Base-by-base conservation (phyloP, 257 asterid genomes). In the Solanum paucissectum region DNA sequence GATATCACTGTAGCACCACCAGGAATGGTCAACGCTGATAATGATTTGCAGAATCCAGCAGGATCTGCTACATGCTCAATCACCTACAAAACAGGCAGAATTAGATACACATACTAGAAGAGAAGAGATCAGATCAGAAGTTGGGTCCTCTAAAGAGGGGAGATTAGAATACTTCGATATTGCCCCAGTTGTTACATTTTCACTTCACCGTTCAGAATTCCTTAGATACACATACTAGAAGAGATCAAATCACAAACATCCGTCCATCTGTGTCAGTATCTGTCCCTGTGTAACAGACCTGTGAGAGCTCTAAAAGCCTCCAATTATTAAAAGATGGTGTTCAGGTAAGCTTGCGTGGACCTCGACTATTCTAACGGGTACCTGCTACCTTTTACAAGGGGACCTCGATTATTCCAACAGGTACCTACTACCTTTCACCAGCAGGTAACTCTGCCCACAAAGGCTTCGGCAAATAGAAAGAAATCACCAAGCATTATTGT, bases 1-100 rank as follows among this genome's bases (percentile, higher is more conserved):
- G 99, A 97, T 89, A 96, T 93, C 81, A 97, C 79, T 52, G 95
- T 94, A 88, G 98, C 99, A 81, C 99, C 99, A 60, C 91, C 91
- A 83, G 88, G 74, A 64, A 74, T 87, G 81, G 95, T 93, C 94
- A 97, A 89, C 58, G 94, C 96, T 27, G 99, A 96, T 91, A 97
- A 87, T 52, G 99, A 97, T 90, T 94, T 92, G 94, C 99, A 94
- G 92, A 97, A 97, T 46, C 94, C 98, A 71, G 95, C 92, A 79
- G 99, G 98, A 90, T 95, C 88, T 16, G 98, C 96, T 32, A 97
- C 99, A 82, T 97, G 99, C 93, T 97, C 99, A 85, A 97, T 97
- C 87, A 97, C 99, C 99, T 97, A 72, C 13, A 64, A 32, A 89
- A 88, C 79, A 86, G 38, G 72, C 27, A 89, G 36, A 77, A 52